phyloP scores from a whole-genome alignment of 495 filamentous ascomycete species.

The Elasticomyces elasticus region DNA sequence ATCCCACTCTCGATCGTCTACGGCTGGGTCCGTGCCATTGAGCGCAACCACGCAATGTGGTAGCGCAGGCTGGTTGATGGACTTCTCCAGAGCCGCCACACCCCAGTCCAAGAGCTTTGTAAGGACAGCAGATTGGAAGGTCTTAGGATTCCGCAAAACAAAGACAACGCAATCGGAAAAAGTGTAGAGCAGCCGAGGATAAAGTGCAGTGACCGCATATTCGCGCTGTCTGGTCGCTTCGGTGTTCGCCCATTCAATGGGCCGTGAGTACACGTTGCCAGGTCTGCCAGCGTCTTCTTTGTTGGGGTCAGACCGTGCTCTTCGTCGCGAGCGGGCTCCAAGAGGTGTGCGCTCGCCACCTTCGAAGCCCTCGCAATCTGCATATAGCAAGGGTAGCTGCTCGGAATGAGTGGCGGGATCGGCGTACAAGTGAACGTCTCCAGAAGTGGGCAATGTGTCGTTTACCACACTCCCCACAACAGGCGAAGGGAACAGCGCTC shows the following conservation, averaged over 20 bases:
- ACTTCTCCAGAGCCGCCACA: constrained; percentile 38
- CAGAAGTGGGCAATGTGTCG: constrained; percentile 45
- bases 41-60: constrained; percentile 47
- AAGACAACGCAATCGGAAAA: constrained; percentile 33
- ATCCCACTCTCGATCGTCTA: constrained; percentile 42
- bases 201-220: constrained; percentile 39
- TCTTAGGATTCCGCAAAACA: constrained; percentile 23
- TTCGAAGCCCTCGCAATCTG: constrained; percentile 48
- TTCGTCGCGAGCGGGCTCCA: constrained; percentile 20
- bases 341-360: constrained; percentile 41
- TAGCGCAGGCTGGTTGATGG: constrained; percentile 44
- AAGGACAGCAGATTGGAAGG: constrained; percentile 28
- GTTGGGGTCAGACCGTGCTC: constrained; percentile 1
- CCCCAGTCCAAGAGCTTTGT: constrained; percentile 39
- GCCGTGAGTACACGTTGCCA: constrained; percentile 6
- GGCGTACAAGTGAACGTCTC: constrained; percentile 54
- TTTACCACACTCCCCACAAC: constrained; percentile 36
- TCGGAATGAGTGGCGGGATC: constrained; percentile 43
- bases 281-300: neutral
- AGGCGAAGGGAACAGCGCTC: constrained; percentile 23
- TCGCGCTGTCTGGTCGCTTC: constrained; percentile 34
- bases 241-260: constrained; percentile 36
- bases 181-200: constrained; percentile 42
- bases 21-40: constrained; percentile 40
- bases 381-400: constrained; percentile 42